These are phyloP conservation scores for Prunus fruticosa DNA, from an alignment of 306 rosid species.

Conservation along the genomic window DNA sequence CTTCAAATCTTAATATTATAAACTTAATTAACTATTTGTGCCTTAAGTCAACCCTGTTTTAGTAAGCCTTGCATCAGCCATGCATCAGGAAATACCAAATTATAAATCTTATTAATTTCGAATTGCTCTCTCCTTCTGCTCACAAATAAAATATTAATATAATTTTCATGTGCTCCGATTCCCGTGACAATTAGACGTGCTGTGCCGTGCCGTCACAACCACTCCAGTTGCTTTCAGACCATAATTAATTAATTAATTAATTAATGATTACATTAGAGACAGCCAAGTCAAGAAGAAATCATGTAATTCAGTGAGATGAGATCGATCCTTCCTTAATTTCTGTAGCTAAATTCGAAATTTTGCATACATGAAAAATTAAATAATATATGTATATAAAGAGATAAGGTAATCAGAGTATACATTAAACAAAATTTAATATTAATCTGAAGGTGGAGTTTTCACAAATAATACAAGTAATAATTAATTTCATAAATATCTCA, in stretches of 20 bases:
- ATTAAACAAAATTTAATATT: background rate
- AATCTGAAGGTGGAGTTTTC: background rate
- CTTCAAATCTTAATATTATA: background rate
- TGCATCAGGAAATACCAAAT: background rate
- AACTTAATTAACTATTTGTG: background rate
- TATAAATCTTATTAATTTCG: background rate
- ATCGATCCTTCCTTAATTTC: constrained; percentile 14
- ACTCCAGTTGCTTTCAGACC: constrained; percentile 23
- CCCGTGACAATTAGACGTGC: constrained; percentile 13
- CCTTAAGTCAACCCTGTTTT: constrained; percentile 42
- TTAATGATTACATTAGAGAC: background rate
- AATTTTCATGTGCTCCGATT: constrained; percentile 17
- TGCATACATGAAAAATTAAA: too few species aligned
- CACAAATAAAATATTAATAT: constrained; percentile 20
- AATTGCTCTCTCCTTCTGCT: constrained; percentile 25
- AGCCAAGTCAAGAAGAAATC: background rate
- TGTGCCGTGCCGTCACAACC: constrained; percentile 75
- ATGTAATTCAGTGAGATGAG: constrained; percentile 27
- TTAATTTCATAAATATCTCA: constrained; percentile 16
- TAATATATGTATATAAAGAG: too few species aligned
- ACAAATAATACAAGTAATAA: constrained; percentile 13
- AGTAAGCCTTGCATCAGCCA: constrained; percentile 8
- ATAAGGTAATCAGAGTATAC: background rate
- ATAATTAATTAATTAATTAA: background rate
- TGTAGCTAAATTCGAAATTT: background rate